Evolutionary conservation across 2,329 filamentous ascomycete genomes (phyloP).

Genomic region (Fusarium sororula): DNA sequence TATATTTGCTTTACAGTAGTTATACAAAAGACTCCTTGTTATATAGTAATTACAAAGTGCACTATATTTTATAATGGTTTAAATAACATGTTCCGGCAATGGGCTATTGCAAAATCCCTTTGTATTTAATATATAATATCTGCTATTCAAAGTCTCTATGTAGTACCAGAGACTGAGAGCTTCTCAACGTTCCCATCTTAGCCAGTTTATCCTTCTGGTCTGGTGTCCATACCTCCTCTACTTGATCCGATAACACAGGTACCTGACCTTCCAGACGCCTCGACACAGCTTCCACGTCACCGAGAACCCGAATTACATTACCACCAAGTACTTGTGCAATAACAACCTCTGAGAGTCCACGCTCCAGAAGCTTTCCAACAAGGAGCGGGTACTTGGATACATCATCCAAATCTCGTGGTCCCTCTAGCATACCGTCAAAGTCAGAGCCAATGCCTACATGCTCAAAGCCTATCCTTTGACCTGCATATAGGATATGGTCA

Average conservation of each 20-base stretch:
- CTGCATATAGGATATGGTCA: background rate
- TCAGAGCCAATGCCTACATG: background rate
- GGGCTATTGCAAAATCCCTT: accelerated
- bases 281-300: background rate
- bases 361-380: background rate
- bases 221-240: background rate
- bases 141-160: too few relatives aligned
- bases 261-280: background rate
- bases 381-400: background rate
- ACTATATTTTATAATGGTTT: too few relatives aligned
- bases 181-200: too few relatives aligned
- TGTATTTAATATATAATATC: too few relatives aligned
- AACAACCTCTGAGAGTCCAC: background rate
- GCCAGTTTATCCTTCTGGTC: background rate
- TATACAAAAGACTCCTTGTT: accelerated
- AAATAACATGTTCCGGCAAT: too few relatives aligned
- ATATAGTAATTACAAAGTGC: too few relatives aligned
- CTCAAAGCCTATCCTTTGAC: background rate
- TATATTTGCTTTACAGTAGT: too few relatives aligned
- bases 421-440: background rate
- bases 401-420: background rate
- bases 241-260: background rate
- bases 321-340: background rate
- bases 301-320: background rate
- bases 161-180: too few relatives aligned